Percentiles rank a stretch among this genome's conserved stretches.
phyloP scores from a whole-genome alignment of 2,329 filamentous ascomycete genomes.

The Ophiobolus disseminans region DNA sequence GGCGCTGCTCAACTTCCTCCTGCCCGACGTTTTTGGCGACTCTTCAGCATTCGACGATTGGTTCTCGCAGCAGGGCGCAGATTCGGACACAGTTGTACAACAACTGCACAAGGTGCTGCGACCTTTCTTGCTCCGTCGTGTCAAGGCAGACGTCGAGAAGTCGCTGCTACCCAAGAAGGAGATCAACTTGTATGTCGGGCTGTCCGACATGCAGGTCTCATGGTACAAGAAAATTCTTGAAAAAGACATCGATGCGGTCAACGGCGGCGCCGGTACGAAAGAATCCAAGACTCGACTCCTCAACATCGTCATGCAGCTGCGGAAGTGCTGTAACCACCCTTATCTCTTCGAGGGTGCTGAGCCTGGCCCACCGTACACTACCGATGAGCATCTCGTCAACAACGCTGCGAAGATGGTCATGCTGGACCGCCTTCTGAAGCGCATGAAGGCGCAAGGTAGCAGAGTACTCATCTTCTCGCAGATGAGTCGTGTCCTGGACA shows the following conservation, averaged over 20 bases:
- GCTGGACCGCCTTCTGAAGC: conserved; percentile 85
- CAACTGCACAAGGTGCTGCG: conserved; percentile 92
- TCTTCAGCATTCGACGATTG: conserved; percentile 96
- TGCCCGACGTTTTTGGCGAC: conserved; percentile 98
- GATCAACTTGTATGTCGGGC: conserved; percentile 93
- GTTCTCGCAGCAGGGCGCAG: conserved; percentile 89
- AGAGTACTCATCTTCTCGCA: conserved; percentile 99
- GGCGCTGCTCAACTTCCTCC: conserved; percentile 94
- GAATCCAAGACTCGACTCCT: conserved; percentile 96
- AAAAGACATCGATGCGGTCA: conserved; percentile 98
- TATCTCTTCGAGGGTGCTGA: conserved; percentile 98
- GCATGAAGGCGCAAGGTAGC: conserved; percentile 85
- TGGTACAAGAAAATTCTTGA: conserved; percentile 99
- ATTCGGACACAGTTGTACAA: conserved; percentile 95
- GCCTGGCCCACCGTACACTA: conserved; percentile 96
- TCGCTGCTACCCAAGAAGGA: conserved; percentile 97
- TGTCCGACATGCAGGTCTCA: conserved; percentile 99
- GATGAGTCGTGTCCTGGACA: conserved; percentile 97
- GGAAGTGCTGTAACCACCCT: conserved; percentile 98
- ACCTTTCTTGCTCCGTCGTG: conserved; percentile 91
- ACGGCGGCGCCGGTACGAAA: conserved; percentile 92
- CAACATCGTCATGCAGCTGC: conserved; percentile 99
- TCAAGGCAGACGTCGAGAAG: conserved; percentile 98
- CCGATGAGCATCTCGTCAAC: conserved; percentile 91
- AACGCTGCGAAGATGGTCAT: conserved; percentile 98